Base-by-base conservation (phyloP, 208 protist species). In the Novymonas esmeraldas region DNA sequence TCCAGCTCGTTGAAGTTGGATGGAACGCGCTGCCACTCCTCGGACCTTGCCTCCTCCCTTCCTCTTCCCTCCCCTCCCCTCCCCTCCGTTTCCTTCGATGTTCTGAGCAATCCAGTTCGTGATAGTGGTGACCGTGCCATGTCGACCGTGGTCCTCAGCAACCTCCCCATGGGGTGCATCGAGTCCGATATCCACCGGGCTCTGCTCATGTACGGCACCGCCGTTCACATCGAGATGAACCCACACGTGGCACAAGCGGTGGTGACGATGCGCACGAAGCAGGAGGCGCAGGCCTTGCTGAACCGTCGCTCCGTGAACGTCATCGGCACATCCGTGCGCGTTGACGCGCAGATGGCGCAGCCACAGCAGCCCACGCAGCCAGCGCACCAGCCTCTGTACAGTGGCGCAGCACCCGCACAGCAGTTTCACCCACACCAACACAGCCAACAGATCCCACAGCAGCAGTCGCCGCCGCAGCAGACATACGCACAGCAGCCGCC, bases 171-270 rank as follows among this genome's bases (percentile, higher is more conserved):
- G 29, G 70, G 78, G 31, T 93, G 86, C 72, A 64, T 82, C 48
- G 87, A 95, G 61, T 74, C 77, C 14, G 87, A 93, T 38, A 82
- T 95, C 42, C 82, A 82, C 42, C 87, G 87, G 29, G 87, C 83
- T 0, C 71, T 95, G n/a, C 80, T 90, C 29, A 79, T 84, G 41
- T 95, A 92, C 63, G 90, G 90, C 50, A 92, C 75, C 0, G 84
- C 84, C 2, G 62, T 89, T 2, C 70, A 76, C 36, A 80, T 89
- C 14, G 66, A 79, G 20, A 72, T 94, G 71, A 56, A 82, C 61
- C 67, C 50, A 13, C 64, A 82, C 18, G 51, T 67, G 58, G 50
- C 74, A 49, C 79, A 87, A 63, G 90, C 90, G n/a, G 74, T 78
- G 28, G 87, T 95, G 22, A 90, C 79, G 24, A 93, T 95, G 87